Evolutionary conservation across 176 grass and related monocot genomes (phyloP).

Genomic region (Thalia dealbata): DNA sequence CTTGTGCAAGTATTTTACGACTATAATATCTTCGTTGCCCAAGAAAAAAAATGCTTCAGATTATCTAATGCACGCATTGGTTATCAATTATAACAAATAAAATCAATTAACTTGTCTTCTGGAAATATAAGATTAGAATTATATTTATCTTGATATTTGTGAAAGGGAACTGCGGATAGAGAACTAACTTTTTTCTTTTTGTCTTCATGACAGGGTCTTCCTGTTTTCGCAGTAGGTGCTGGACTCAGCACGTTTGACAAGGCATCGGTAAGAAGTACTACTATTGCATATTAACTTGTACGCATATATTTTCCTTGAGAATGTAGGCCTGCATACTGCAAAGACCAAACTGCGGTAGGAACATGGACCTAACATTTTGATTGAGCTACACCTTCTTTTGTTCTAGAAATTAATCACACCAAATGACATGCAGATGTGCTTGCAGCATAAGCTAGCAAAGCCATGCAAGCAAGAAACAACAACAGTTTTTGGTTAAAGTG

Average conservation of each 20-base stretch:
- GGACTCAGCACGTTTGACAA: conserved; percentile 86
- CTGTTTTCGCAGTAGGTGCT: conserved; percentile 90
- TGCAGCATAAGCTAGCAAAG: too few relatives aligned
- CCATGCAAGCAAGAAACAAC: not conserved
- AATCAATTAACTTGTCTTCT: not conserved
- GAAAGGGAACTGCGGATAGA: too few relatives aligned
- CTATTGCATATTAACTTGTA: not conserved
- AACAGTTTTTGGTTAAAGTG: not conserved
- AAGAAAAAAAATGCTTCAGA: not conserved
- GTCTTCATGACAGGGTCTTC: conserved; percentile 50
- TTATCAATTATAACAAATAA: not conserved
- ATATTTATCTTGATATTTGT: not conserved
- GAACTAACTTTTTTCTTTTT: not conserved
- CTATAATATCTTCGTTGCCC: not conserved
- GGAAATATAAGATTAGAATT: not conserved
- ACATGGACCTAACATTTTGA: too few relatives aligned
- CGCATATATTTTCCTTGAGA: not conserved
- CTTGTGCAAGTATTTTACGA: not conserved
- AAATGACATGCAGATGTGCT: too few relatives aligned
- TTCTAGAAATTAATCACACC: too few relatives aligned
- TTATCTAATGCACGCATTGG: not conserved
- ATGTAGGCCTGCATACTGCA: not conserved
- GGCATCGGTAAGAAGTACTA: conserved; percentile 45
- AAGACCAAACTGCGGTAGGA: too few relatives aligned
- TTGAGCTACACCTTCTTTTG: too few relatives aligned